These are phyloP conservation scores for Exsudoporus frostii DNA, from an alignment of 768 basidiomycete species.

Conservation along the genomic window DNA sequence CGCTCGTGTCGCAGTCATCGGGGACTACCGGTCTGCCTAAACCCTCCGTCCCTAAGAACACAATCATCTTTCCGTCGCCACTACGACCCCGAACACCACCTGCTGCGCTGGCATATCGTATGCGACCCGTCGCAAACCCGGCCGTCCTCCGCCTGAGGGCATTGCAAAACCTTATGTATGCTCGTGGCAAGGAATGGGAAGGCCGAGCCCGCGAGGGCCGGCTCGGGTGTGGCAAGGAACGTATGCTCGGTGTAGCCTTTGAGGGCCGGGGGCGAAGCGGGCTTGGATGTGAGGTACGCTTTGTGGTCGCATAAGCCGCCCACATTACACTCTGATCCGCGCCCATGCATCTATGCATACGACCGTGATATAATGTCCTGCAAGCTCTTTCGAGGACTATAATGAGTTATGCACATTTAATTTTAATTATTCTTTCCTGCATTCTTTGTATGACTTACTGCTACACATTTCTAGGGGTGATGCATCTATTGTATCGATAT, in stretches of 20 bases:
- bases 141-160: slow-evolving; percentile 56
- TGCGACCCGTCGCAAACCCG: slow-evolving; percentile 60
- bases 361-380: slow-evolving; percentile 1
- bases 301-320: slow-evolving; percentile 27
- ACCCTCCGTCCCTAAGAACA: slow-evolving; percentile 32
- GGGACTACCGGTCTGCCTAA: slow-evolving; percentile 26
- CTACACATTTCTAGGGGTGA: slow-evolving; percentile 3
- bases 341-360: slow-evolving; percentile 3
- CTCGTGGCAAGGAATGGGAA: slow-evolving; percentile 45
- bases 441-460: slow-evolving; percentile 2
- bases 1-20: slow-evolving; percentile 36
- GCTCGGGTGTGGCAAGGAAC: slow-evolving; percentile 55
- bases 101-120: slow-evolving; percentile 38
- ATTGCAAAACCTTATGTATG: slow-evolving; percentile 52
- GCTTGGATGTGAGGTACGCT: slow-evolving; percentile 42
- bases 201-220: slow-evolving; percentile 47
- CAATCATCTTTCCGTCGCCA: slow-evolving; percentile 40
- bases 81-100: slow-evolving; percentile 39
- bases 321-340: not conserved
- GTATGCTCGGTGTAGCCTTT: slow-evolving; percentile 55
- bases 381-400: slow-evolving; percentile 20
- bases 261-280: slow-evolving; percentile 58
- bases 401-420: slow-evolving; percentile 34
- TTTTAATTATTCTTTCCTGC: slow-evolving; percentile 23
- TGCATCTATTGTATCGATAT: slow-evolving; percentile 27